Base-by-base conservation (phyloP, 768 basidiomycete species). In the Postia placenta region DNA sequence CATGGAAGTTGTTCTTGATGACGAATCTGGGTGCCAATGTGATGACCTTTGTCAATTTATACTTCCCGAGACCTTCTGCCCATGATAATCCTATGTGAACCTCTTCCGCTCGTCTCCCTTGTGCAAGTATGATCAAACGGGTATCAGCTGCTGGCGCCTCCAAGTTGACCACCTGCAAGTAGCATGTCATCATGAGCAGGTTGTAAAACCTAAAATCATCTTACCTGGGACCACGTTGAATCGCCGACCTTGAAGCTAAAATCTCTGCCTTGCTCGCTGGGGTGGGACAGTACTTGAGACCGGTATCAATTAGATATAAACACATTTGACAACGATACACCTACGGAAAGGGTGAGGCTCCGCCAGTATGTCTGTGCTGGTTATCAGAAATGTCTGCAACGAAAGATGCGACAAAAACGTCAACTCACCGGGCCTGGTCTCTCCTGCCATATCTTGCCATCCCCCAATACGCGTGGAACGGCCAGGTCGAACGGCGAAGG, bases 21-120 rank as follows among this genome's bases (percentile, higher is more conserved):
- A 98, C 69, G 71, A 93, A 98, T 40, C 96, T 81, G 23, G 96
- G 96, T 6, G 88, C 75, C 30, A 98, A 69, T 0, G 89, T 94
- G 55, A 99, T 83, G 56, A 97, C 85, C 69, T 97, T 98, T 23
- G 86, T 87, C 27, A 98, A 71, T 62, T 97, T 97, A 66, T 97
- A 98, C 73, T 96, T 97, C 28, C 96, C 96, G n/a, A 85, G 71
- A 1, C 94, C 96, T 66, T 95, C 93, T 15, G 79, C 76, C 81
- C 94, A 98, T 4, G 92, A 94, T 33, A 99, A 58, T 1, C 95
- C 96, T 40, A 90, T 66, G 62, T 93, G 88, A 45, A 83, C 75
- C 61, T 85, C 81, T 41, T 87, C 81, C 2, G 75, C 68, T 53
- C 73, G 81, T 45, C 82, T 81, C 25, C 70, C 71, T 37, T 76